phyloP scores from a whole-genome alignment of 306 rosid genomes.

The Vicia villosa region DNA sequence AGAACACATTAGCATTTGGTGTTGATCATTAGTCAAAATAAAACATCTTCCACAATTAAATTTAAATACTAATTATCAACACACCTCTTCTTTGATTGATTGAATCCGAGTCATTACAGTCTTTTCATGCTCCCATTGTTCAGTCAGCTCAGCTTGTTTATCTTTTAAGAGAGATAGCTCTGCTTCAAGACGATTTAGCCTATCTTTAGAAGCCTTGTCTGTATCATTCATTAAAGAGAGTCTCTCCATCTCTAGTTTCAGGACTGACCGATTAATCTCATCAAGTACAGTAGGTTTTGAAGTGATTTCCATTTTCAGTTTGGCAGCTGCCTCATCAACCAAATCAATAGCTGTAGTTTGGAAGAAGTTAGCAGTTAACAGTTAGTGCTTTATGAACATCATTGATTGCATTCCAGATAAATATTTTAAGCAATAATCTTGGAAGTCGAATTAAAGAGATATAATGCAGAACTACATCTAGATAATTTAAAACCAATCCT shows the following conservation, averaged over 20 bases:
- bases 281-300: conserved; percentile 94
- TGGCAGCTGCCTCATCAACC: conserved; percentile 98
- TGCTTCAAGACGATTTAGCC: conserved; percentile 84
- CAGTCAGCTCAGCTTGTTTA: conserved; percentile 73
- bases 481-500: background rate
- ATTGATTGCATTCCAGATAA: conserved; percentile 16
- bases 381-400: conserved; percentile 19
- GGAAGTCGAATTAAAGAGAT: background rate
- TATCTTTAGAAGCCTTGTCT: conserved; percentile 87
- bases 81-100: conserved; percentile 96
- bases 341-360: conserved; percentile 84
- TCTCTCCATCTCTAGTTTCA: conserved; percentile 96
- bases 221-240: conserved; percentile 88
- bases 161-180: conserved; percentile 87
- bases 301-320: conserved; percentile 96
- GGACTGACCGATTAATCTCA: conserved; percentile 88
- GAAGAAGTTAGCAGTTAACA: conserved; percentile 40
- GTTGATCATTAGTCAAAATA: conserved; percentile 1
- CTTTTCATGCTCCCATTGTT: conserved; percentile 99
- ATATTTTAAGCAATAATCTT: conserved; percentile 1
- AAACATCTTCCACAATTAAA: background rate
- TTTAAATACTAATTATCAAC: conserved; percentile 18
- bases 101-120: conserved; percentile 94
- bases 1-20: conserved; percentile 16
- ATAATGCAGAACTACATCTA: background rate